phyloP scores from a whole-genome alignment of 345 rosid species.

The Brassica incana region DNA sequence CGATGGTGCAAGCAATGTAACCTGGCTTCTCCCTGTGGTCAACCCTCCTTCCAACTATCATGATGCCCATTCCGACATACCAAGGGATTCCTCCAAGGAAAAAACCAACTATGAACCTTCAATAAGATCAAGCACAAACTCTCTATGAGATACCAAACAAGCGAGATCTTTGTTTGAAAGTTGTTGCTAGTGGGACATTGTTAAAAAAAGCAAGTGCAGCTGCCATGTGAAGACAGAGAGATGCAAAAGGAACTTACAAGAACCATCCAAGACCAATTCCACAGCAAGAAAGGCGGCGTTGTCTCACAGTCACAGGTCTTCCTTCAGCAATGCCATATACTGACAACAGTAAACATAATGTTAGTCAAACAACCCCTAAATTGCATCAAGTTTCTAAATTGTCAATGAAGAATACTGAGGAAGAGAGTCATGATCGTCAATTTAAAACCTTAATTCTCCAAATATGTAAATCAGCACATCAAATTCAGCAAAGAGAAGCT shows the following conservation, averaged over 20 bases:
- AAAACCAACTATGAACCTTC: constrained; percentile 84
- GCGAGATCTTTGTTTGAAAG: background rate
- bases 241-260: constrained; percentile 55
- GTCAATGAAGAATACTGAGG: background rate
- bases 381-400: background rate
- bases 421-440: background rate
- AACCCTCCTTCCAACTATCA: constrained; percentile 65
- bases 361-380: background rate
- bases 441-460: background rate
- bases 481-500: background rate
- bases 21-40: constrained; percentile 91
- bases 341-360: constrained; percentile 18
- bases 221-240: background rate
- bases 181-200: background rate
- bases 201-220: background rate
- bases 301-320: constrained; percentile 70
- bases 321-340: constrained; percentile 90
- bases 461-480: background rate
- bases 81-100: constrained; percentile 86
- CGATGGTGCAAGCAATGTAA: constrained; percentile 81
- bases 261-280: constrained; percentile 90
- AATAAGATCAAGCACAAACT: constrained; percentile 14
- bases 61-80: constrained; percentile 67
- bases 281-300: constrained; percentile 79
- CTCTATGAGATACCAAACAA: background rate